Percentiles rank a stretch among this genome's conserved stretches.
Conservation (phyloP, 2,329 filamentous ascomycete genomes). For the Aspergillus sp. region DNA sequence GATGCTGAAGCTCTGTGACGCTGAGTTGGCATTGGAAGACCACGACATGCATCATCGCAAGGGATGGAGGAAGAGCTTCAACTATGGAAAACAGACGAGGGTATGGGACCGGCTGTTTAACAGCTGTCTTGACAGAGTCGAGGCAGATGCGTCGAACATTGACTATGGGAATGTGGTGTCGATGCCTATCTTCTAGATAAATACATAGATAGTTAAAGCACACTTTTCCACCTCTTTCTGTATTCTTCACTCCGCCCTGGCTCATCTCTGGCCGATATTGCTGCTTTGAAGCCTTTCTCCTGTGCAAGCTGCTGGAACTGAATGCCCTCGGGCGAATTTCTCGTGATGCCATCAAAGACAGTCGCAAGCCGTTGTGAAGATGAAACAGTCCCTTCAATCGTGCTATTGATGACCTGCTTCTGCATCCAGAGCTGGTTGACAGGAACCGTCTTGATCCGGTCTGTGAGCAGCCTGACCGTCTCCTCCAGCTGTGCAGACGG, state of each 20-base stretch:
- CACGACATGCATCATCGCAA: constrained; percentile 4
- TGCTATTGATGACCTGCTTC: constrained; percentile 8
- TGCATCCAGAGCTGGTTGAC: constrained; percentile 13
- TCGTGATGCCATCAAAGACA: constrained; percentile 8
- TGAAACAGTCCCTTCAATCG: not conserved
- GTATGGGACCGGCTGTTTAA: constrained; percentile 4
- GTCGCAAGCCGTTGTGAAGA: constrained; percentile 1
- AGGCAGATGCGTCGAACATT: not conserved
- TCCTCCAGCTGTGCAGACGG: constrained; percentile 5
- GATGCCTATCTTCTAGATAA: not conserved
- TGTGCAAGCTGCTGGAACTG: constrained; percentile 2
- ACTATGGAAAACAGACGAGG: constrained; percentile 2
- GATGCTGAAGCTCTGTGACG: not conserved
- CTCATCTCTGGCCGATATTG: not conserved
- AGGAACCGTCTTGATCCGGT: constrained; percentile 7
- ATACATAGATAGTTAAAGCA: not conserved
- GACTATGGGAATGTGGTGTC: not conserved
- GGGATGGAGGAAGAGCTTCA: constrained; percentile 3
- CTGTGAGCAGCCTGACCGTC: not conserved
- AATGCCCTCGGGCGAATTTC: constrained; percentile 9
- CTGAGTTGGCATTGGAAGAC: constrained; percentile 1
- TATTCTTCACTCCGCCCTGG: constrained; percentile 1
- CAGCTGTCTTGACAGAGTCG: not conserved
- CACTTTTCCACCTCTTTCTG: constrained; percentile 8
- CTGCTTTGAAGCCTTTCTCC: constrained; percentile 5